These are phyloP conservation scores for Cercospora zeina DNA, from an alignment of 2,329 filamentous ascomycete species.

Conservation along the genomic window DNA sequence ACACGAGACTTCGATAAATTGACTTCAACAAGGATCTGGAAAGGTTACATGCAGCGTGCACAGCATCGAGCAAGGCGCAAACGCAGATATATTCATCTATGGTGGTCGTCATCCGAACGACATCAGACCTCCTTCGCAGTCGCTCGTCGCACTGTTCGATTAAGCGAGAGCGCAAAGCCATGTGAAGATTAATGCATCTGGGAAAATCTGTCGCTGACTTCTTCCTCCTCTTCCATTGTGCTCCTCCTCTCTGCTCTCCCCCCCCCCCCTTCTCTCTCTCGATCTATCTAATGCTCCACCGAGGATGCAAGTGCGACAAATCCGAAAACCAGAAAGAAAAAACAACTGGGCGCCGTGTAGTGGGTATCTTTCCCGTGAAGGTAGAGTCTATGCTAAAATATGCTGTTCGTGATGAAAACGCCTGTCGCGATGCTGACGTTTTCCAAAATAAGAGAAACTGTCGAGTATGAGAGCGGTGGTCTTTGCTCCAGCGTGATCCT, in stretches of 20 bases:
- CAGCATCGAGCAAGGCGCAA: constrained; percentile 3
- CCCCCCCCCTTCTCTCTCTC: no score
- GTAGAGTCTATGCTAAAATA: constrained; percentile 29
- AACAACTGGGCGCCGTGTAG: constrained; percentile 5
- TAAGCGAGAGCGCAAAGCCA: constrained; percentile 4
- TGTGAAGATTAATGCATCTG: neutral
- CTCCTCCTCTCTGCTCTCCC: neutral
- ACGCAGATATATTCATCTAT: constrained; percentile 9
- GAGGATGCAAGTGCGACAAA: constrained; percentile 2
- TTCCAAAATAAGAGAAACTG: constrained; percentile 22
- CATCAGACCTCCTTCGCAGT: constrained; percentile 5
- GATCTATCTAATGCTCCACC: neutral
- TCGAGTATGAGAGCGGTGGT: constrained; percentile 23
- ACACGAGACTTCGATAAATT: constrained; percentile 1
- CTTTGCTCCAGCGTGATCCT: constrained; percentile 23
- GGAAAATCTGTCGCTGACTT: constrained; percentile 4
- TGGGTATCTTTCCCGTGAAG: constrained; percentile 28
- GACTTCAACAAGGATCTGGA: constrained; percentile 7
- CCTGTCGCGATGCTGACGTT: constrained; percentile 29
- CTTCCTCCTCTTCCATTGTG: neutral
- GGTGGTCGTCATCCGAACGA: constrained; percentile 7
- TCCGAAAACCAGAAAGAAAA: neutral
- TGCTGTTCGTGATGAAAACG: constrained; percentile 22
- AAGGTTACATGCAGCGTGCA: neutral
- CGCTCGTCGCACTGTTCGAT: constrained; percentile 1